Conservation (phyloP, 495 filamentous ascomycete genomes). For the Aspergillus steynii region DNA sequence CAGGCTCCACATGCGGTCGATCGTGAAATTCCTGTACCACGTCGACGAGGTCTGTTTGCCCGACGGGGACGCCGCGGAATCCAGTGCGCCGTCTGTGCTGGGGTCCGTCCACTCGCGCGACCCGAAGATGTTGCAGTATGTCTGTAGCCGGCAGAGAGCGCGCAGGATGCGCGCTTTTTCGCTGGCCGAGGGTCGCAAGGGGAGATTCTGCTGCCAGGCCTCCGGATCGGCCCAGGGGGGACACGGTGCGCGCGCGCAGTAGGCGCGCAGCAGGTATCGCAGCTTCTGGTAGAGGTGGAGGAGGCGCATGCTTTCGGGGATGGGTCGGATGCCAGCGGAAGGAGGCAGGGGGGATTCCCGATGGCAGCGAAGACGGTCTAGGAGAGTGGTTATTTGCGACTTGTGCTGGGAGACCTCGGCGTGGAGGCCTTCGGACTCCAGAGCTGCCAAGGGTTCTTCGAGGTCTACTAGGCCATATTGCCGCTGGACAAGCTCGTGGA, state of each 20-base stretch:
- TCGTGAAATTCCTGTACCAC: constrained; percentile 18
- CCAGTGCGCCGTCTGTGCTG: not conserved
- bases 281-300: constrained; percentile 7
- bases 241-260: constrained; percentile 8
- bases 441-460: constrained; percentile 13
- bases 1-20: constrained; percentile 17
- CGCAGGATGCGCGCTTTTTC: constrained; percentile 17
- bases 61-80: not conserved
- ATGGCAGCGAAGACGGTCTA: constrained; percentile 12
- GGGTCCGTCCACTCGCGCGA: constrained; percentile 12
- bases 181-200: constrained; percentile 5
- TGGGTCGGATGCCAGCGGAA: not conserved
- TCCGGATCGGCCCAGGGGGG: constrained; percentile 5
- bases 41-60: constrained; percentile 7
- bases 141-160: constrained; percentile 22
- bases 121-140: constrained; percentile 21
- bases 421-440: constrained; percentile 16
- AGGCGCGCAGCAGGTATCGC: constrained; percentile 9
- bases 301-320: constrained; percentile 11
- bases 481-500: constrained; percentile 10
- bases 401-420: constrained; percentile 13
- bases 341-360: constrained; percentile 1
- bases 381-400: constrained; percentile 11
- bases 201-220: constrained; percentile 4
- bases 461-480: constrained; percentile 14